These are phyloP conservation scores for Arxiozyma slooffiae DNA, from an alignment of 1,139 yeast genomes.

Conservation along the genomic window DNA sequence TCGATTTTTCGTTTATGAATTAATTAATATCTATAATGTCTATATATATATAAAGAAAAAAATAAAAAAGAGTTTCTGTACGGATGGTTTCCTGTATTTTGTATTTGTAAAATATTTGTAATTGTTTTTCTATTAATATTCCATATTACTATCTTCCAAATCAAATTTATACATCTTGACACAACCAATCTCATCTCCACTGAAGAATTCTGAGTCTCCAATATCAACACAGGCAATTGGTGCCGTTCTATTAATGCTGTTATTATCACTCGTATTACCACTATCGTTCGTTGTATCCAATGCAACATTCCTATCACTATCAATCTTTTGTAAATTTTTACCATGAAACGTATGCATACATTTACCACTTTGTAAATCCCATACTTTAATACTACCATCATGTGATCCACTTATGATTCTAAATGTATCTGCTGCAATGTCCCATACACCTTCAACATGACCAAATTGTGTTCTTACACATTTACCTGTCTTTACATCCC, in stretches of 20 bases:
- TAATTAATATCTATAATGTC: too few relatives aligned
- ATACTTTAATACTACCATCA: constrained; percentile 78
- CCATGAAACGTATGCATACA: constrained; percentile 87
- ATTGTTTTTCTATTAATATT: not conserved
- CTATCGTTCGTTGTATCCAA: constrained; percentile 26
- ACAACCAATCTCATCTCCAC: constrained; percentile 80
- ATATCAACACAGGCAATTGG: constrained; percentile 83
- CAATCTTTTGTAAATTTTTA: constrained; percentile 24
- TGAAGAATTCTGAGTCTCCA: constrained; percentile 81
- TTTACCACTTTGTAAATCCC: constrained; percentile 92
- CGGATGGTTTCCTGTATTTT: too few relatives aligned
- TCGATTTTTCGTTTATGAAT: too few relatives aligned
- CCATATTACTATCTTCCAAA: constrained; percentile 5
- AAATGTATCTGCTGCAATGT: constrained; percentile 89
- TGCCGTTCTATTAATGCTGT: constrained; percentile 26
- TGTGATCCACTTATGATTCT: constrained; percentile 91
- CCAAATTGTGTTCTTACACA: constrained; percentile 93
- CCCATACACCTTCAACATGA: constrained; percentile 97
- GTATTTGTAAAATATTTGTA: not conserved
- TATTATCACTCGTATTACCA: not conserved
- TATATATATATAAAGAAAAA: too few relatives aligned
- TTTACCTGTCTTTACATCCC: constrained; percentile 82
- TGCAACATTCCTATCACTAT: not conserved
- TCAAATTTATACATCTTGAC: constrained; percentile 80
- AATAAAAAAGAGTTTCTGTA: too few relatives aligned